Percentiles rank a stretch among this genome's conserved stretches.
phyloP scores from a whole-genome alignment of 2,329 filamentous ascomycete species.

The Xylariales sp. region DNA sequence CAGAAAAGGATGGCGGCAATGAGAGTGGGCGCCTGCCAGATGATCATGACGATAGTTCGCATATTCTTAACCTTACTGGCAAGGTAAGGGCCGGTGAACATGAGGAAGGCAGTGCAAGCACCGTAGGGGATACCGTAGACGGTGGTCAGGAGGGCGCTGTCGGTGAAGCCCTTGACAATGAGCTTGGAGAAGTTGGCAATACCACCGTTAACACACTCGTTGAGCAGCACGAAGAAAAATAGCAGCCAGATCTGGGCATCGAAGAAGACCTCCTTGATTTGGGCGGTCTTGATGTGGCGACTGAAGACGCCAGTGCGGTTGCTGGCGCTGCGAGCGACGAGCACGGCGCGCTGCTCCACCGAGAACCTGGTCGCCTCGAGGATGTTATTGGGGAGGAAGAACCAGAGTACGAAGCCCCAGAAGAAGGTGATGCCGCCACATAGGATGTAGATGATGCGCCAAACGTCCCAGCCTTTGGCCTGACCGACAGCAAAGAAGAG shows the following conservation, averaged over 20 bases:
- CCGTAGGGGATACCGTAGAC: slow-evolving; percentile 35
- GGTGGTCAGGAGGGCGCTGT: slow-evolving; percentile 39
- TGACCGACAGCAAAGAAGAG: slow-evolving; percentile 34
- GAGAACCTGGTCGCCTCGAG: slow-evolving; percentile 35
- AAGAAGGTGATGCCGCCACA: slow-evolving; percentile 36
- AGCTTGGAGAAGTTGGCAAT: slow-evolving; percentile 51
- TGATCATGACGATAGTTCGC: slow-evolving; percentile 6
- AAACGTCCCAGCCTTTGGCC: slow-evolving; percentile 34
- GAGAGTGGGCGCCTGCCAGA: slow-evolving; percentile 6
- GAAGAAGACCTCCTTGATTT: slow-evolving; percentile 40
- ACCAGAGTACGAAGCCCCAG: slow-evolving; percentile 32
- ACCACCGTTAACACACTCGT: slow-evolving; percentile 49
- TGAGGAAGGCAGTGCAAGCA: slow-evolving; percentile 6
- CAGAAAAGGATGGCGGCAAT: slow-evolving; percentile 8
- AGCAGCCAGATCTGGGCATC: slow-evolving; percentile 40
- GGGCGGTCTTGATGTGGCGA: slow-evolving; percentile 39
- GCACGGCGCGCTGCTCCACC: slow-evolving; percentile 34
- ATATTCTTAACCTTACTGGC: slow-evolving; percentile 6
- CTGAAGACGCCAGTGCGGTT: slow-evolving; percentile 41
- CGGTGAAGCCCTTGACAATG: slow-evolving; percentile 46
- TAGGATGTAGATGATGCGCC: slow-evolving; percentile 39
- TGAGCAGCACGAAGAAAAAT: slow-evolving; percentile 41
- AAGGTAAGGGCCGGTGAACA: slow-evolving; percentile 5
- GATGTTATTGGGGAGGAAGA: slow-evolving; percentile 37
- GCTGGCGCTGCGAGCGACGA: slow-evolving; percentile 31